Conservation (phyloP, 2,329 filamentous ascomycete genomes). For the Pyrenochaeta sp. region DNA sequence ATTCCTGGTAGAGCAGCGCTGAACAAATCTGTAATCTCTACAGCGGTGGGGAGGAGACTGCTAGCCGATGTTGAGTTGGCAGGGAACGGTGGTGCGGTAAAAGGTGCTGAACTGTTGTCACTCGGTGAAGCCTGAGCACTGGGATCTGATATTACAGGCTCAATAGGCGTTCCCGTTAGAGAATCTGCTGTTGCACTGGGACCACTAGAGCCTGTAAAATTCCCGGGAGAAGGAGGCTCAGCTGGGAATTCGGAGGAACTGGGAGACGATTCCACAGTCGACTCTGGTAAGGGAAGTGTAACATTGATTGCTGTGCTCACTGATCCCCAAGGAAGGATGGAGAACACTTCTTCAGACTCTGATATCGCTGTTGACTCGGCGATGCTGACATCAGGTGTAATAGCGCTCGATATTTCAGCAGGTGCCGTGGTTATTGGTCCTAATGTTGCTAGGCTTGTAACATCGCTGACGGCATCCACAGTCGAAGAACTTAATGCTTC, state of each 20-base stretch:
- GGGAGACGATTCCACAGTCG: too few relatives aligned
- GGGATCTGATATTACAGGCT: too few relatives aligned
- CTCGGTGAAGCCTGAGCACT: too few relatives aligned
- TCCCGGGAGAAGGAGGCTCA: constrained; percentile 2
- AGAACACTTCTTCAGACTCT: constrained; percentile 8
- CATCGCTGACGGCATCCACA: neutral
- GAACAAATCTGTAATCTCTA: constrained; percentile 8
- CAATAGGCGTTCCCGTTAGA: too few relatives aligned
- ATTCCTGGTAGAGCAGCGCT: constrained; percentile 4
- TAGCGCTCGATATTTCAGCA: neutral
- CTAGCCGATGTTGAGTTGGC: constrained; percentile 3
- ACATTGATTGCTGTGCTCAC: constrained; percentile 19
- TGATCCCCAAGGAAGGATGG: constrained; percentile 18
- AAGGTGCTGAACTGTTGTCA: too few relatives aligned
- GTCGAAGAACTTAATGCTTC: neutral
- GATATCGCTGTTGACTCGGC: neutral
- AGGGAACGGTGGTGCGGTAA: constrained; percentile 2
- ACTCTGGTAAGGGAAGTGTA: constrained; percentile 5
- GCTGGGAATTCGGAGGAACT: neutral
- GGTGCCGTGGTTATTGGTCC: neutral
- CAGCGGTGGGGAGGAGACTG: constrained; percentile 6
- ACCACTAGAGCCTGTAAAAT: too few relatives aligned
- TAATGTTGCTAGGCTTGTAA: neutral
- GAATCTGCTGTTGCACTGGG: too few relatives aligned
- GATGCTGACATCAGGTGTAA: neutral